A percentile compares a stretch with the other conserved stretches of the same genome.
These are phyloP conservation scores for Pisolithus tinctorius DNA, from an alignment of 768 basidiomycete genomes.

Conservation along the genomic window DNA sequence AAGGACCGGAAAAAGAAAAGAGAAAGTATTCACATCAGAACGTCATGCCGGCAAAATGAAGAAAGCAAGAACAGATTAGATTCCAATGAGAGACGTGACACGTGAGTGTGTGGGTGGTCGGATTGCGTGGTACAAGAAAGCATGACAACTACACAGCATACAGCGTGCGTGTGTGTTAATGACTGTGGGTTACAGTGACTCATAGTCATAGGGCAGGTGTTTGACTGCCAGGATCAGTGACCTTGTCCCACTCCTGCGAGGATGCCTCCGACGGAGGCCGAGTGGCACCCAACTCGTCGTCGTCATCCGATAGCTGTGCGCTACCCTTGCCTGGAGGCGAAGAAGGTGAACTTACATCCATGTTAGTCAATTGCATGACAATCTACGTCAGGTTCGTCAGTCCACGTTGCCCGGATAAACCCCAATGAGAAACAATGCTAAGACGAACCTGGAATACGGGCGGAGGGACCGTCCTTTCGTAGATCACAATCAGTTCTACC, in stretches of 20 bases:
- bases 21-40: slow-evolving; percentile 59
- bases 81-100: slow-evolving; percentile 9
- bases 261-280: slow-evolving; percentile 82
- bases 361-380: slow-evolving; percentile 77
- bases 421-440: neutral
- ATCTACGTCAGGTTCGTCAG: slow-evolving; percentile 34
- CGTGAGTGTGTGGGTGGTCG: slow-evolving; percentile 6
- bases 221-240: slow-evolving; percentile 68
- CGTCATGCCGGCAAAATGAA: slow-evolving; percentile 20
- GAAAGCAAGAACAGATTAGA: slow-evolving; percentile 12
- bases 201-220: slow-evolving; percentile 38
- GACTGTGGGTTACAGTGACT: slow-evolving; percentile 20
- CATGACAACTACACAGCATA: slow-evolving; percentile 25
- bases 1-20: slow-evolving; percentile 17
- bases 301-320: slow-evolving; percentile 38
- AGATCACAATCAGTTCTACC: slow-evolving; percentile 90
- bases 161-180: slow-evolving; percentile 17
- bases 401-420: neutral
- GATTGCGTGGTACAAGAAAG: slow-evolving; percentile 17
- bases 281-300: slow-evolving; percentile 49
- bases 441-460: slow-evolving; percentile 66
- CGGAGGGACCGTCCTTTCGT: slow-evolving; percentile 83
- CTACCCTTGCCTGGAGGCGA: slow-evolving; percentile 26
- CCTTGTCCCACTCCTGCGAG: slow-evolving; percentile 85
- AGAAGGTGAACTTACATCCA: slow-evolving; percentile 76